Percentiles rank a stretch among this genome's conserved stretches.
phyloP scores from a whole-genome alignment of 2,329 filamentous ascomycete species.

The Trichoderma sp. region DNA sequence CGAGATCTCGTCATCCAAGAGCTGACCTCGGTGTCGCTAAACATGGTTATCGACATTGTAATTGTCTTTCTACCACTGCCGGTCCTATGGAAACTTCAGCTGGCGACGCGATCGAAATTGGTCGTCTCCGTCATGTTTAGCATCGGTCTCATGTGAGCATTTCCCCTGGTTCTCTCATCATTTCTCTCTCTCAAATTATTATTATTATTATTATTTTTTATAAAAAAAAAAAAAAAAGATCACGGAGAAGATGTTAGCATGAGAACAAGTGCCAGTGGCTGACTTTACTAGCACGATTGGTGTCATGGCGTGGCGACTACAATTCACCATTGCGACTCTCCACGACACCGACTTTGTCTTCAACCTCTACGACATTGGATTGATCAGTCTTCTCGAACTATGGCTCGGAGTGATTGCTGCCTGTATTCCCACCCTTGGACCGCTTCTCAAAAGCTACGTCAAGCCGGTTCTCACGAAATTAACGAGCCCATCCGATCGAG shows the following conservation, averaged over 20 bases:
- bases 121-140: slow-evolving; percentile 38
- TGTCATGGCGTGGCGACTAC: slow-evolving; percentile 43
- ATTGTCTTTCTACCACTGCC: slow-evolving; percentile 45
- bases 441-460: slow-evolving; percentile 38
- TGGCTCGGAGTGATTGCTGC: slow-evolving; percentile 46
- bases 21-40: slow-evolving; percentile 32
- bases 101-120: slow-evolving; percentile 42
- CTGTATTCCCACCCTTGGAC: slow-evolving; percentile 46
- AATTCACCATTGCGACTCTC: slow-evolving; percentile 32
- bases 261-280: background rate
- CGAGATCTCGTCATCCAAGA: slow-evolving; percentile 34
- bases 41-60: slow-evolving; percentile 37
- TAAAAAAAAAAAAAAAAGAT: no score
- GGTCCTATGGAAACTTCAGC: slow-evolving; percentile 46
- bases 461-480: slow-evolving; percentile 29
- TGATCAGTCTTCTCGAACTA: slow-evolving; percentile 43
- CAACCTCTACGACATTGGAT: slow-evolving; percentile 37
- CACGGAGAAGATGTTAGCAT: background rate
- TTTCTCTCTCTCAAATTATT: background rate
- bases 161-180: background rate
- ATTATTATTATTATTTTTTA: no score
- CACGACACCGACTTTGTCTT: slow-evolving; percentile 29
- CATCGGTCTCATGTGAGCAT: slow-evolving; percentile 36
- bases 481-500: background rate
- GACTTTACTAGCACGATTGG: slow-evolving; percentile 36